These are phyloP conservation scores for Cystobasidium slooffiae DNA, from an alignment of 1,284 basidiomycete genomes.

Conservation along the genomic window DNA sequence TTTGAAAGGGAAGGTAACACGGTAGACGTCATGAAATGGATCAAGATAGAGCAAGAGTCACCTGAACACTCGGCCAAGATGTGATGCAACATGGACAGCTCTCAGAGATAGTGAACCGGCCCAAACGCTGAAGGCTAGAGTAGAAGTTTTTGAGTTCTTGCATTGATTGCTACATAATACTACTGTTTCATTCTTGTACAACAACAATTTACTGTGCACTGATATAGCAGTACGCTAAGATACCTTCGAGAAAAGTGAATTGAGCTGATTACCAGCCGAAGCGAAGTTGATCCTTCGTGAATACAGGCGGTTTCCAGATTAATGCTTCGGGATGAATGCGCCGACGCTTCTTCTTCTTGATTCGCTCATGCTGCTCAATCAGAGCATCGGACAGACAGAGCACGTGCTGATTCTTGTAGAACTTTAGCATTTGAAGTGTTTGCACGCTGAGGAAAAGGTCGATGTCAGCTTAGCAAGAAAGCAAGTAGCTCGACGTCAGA, in stretches of 20 bases:
- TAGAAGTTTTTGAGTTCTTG: background rate
- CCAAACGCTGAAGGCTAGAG: too few species aligned
- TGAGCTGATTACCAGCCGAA: conserved; percentile 24
- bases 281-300: conserved; percentile 50
- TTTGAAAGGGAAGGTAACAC: conserved; percentile 40
- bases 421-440: conserved; percentile 92
- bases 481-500: conserved; percentile 49
- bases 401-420: conserved; percentile 92
- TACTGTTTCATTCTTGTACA: background rate
- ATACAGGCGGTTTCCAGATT: conserved; percentile 78
- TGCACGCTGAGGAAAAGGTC: conserved; percentile 68
- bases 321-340: conserved; percentile 80
- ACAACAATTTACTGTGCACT: conserved; percentile 13
- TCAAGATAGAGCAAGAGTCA: conserved; percentile 16
- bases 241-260: background rate
- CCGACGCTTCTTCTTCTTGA: conserved; percentile 75
- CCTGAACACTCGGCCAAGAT: conserved; percentile 8
- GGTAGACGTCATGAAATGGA: conserved; percentile 34
- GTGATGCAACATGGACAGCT: background rate
- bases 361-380: conserved; percentile 86
- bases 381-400: conserved; percentile 90
- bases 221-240: background rate
- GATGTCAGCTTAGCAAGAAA: conserved; percentile 36
- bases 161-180: conserved; percentile 25
- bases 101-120: too few species aligned